Conservation (phyloP, 1,139 yeast genomes). For the Kluyveromyces sp. region DNA sequence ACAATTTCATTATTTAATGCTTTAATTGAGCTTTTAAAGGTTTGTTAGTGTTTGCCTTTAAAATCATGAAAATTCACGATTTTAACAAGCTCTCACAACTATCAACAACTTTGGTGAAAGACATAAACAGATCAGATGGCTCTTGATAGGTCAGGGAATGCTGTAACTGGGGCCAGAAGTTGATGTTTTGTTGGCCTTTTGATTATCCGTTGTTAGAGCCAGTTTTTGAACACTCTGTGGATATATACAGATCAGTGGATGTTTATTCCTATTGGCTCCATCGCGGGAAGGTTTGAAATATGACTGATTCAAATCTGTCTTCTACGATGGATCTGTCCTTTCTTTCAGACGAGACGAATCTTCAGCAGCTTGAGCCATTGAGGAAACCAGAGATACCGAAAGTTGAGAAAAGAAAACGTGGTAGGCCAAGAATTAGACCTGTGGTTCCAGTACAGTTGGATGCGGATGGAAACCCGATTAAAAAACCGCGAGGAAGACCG, state of each 20-base stretch:
- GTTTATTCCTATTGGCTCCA: neutral
- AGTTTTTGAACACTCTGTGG: too few relatives aligned
- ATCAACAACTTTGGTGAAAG: neutral
- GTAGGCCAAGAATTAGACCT: constrained; percentile 9
- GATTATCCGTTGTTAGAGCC: too few relatives aligned
- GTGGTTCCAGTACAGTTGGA: constrained; percentile 2
- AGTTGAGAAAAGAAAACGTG: constrained; percentile 7
- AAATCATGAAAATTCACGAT: neutral
- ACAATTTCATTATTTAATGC: neutral
- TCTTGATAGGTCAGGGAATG: too few relatives aligned
- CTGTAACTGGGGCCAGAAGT: too few relatives aligned
- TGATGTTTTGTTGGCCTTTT: too few relatives aligned
- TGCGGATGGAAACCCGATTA: constrained; percentile 7
- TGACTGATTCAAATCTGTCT: constrained; percentile 2
- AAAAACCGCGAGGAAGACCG: constrained; percentile 7
- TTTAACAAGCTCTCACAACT: neutral
- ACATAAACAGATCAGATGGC: too few relatives aligned
- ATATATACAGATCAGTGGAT: too few relatives aligned
- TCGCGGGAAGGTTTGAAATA: neutral
- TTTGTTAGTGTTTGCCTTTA: neutral
- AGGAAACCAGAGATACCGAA: neutral
- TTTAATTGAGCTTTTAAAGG: neutral
- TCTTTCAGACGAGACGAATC: constrained; percentile 3
- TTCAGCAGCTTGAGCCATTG: constrained; percentile 1
- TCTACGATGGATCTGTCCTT: constrained; percentile 7